Evolutionary conservation across 2,329 filamentous ascomycete species (phyloP).

Genomic region (Cephalotrichum gorgonifer): DNA sequence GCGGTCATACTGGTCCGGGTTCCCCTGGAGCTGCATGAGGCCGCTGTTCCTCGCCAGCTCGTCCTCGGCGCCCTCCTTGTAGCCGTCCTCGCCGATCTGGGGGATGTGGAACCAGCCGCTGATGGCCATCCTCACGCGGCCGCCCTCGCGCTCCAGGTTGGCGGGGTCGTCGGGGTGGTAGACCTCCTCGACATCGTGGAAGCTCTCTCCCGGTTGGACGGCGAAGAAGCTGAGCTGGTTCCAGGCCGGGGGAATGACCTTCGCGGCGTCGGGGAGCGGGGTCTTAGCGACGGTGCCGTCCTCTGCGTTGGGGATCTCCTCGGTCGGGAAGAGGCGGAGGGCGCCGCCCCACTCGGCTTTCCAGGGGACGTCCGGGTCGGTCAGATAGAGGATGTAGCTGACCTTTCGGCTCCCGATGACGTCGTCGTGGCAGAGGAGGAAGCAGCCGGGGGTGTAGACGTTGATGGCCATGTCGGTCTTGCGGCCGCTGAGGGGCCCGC

Average conservation of each 20-base stretch:
- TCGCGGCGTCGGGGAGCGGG: conserved; percentile 65
- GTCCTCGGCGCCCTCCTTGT: conserved; percentile 78
- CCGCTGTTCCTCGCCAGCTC: conserved; percentile 82
- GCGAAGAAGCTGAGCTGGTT: conserved; percentile 98
- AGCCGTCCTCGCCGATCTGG: conserved; percentile 87
- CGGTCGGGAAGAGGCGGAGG: conserved; percentile 71
- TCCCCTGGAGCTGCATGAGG: conserved; percentile 83
- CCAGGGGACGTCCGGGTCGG: conserved; percentile 86
- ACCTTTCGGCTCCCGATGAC: conserved; percentile 94
- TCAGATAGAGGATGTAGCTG: conserved; percentile 94
- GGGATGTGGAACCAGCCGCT: conserved; percentile 99
- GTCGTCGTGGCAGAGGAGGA: conserved; percentile 93
- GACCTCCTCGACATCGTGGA: conserved; percentile 97
- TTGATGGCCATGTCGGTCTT: conserved; percentile 99
- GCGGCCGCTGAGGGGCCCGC: conserved; percentile 76
- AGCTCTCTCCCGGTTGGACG: conserved; percentile 96
- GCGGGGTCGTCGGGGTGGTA: conserved; percentile 57
- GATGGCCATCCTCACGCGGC: conserved; percentile 88
- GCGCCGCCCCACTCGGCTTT: conserved; percentile 88
- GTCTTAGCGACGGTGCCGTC: conserved; percentile 69
- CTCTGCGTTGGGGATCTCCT: conserved; percentile 47
- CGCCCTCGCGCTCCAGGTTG: conserved; percentile 57
- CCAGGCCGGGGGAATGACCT: conserved; percentile 87
- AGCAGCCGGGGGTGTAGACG: conserved; percentile 92
- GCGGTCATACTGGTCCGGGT: conserved; percentile 79